A percentile compares a stretch with the other conserved stretches of the same genome.
phyloP scores from a whole-genome alignment of 345 rosid species.

The Trapa incisa region DNA sequence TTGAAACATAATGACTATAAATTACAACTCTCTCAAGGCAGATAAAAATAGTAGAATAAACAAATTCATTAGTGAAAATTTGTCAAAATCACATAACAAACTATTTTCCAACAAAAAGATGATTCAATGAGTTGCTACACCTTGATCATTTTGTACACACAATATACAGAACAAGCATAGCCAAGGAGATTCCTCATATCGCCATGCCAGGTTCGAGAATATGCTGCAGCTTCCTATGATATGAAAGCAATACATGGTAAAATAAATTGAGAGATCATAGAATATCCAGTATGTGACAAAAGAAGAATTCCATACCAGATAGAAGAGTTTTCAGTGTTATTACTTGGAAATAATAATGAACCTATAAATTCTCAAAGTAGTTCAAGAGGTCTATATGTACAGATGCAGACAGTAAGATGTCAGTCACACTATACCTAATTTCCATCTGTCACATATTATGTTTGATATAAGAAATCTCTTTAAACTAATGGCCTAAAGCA shows the following conservation, averaged over 20 bases:
- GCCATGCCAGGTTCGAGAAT: constrained; percentile 91
- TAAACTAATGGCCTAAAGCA: background rate
- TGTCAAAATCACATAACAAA: background rate
- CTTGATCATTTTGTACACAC: constrained; percentile 97
- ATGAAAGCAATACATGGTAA: background rate
- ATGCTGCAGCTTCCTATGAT: constrained; percentile 85
- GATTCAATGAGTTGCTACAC: constrained; percentile 20
- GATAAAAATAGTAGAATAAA: background rate
- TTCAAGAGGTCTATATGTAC: no score
- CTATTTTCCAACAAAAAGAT: background rate
- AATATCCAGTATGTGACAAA: background rate
- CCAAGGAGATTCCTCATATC: constrained; percentile 96
- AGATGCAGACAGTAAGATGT: background rate
- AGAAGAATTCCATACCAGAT: background rate
- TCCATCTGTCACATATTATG: background rate
- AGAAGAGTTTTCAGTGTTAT: background rate
- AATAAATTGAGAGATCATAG: background rate
- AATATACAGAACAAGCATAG: constrained; percentile 82
- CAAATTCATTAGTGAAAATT: background rate
- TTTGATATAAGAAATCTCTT: background rate
- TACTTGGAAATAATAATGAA: background rate
- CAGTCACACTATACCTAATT: background rate
- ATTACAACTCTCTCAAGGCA: background rate
- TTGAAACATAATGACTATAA: constrained; percentile 1
- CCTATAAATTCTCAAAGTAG: background rate